phyloP scores from a whole-genome alignment of 805 yeast genomes.

The Monosporozyma servazzii region DNA sequence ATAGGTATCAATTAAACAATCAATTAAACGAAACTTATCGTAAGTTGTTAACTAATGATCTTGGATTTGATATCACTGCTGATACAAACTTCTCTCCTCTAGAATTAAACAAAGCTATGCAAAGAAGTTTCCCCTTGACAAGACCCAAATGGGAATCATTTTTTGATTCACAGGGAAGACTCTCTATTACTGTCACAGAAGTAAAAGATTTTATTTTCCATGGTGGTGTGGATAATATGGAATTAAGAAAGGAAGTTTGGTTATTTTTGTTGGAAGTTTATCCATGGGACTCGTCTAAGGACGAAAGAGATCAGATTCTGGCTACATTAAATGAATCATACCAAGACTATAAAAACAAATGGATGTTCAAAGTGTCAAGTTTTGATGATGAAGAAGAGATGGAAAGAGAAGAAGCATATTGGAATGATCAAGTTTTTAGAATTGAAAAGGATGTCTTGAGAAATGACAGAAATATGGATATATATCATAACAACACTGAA shows the following conservation, averaged over 20 bases:
- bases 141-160: constrained; percentile 74
- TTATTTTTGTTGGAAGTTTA: constrained; percentile 69
- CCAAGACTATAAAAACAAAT: constrained; percentile 53
- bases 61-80: constrained; percentile 40
- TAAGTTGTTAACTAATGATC: constrained; percentile 46
- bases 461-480: constrained; percentile 70
- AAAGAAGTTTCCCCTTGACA: constrained; percentile 40
- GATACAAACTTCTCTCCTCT: constrained; percentile 23
- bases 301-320: constrained; percentile 54
- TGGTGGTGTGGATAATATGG: constrained; percentile 58
- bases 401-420: constrained; percentile 48
- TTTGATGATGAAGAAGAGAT: constrained; percentile 10
- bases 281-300: constrained; percentile 76
- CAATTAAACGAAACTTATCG: constrained; percentile 52
- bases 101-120: constrained; percentile 46
- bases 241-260: constrained; percentile 72
- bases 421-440: constrained; percentile 83
- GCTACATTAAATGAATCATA: constrained; percentile 53
- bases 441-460: constrained; percentile 91
- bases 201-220: constrained; percentile 80
- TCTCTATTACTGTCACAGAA: constrained; percentile 65
- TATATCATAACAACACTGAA: constrained; percentile 39
- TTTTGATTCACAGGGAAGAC: constrained; percentile 71
- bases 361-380: constrained; percentile 43
- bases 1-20: constrained; percentile 37